Conservation (phyloP, 208 protist species). For the Trypanosoma cruzi region DNA sequence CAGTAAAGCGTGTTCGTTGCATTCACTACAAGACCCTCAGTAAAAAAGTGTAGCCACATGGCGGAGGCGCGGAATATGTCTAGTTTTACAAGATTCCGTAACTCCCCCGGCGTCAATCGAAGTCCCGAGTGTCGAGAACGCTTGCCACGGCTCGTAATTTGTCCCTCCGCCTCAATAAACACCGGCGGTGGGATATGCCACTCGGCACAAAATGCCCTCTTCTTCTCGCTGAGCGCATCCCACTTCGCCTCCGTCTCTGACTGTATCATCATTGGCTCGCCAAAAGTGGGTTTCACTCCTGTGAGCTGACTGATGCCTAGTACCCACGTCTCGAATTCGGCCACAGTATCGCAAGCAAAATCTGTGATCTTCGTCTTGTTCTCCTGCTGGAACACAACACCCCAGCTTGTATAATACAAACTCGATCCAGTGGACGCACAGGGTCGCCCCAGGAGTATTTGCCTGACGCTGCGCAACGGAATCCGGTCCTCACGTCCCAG, state of each 20-base stretch:
- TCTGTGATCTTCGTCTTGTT: conserved; percentile 34
- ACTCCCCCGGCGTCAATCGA: conserved; percentile 57
- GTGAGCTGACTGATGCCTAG: conserved; percentile 55
- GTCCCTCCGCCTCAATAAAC: conserved; percentile 35
- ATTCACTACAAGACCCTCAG: conserved; percentile 40
- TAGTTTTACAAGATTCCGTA: conserved; percentile 55
- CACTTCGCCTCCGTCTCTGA: background rate
- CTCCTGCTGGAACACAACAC: background rate
- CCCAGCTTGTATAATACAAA: conserved; percentile 15
- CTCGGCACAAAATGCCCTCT: conserved; percentile 34
- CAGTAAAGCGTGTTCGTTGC: conserved; percentile 31
- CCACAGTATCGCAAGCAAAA: conserved; percentile 44
- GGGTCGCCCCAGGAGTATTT: conserved; percentile 58
- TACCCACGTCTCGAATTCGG: conserved; percentile 81
- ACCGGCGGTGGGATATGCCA: conserved; percentile 62
- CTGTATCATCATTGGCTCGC: conserved; percentile 33
- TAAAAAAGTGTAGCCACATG: conserved; percentile 58
- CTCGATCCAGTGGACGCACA: conserved; percentile 35
- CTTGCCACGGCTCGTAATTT: conserved; percentile 33
- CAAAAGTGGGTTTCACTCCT: conserved; percentile 41
- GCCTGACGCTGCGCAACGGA: conserved; percentile 41
- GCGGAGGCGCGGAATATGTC: conserved; percentile 83
- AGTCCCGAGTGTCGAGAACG: conserved; percentile 20
- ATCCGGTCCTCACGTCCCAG: conserved; percentile 37
- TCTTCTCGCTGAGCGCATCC: conserved; percentile 20